Evolutionary conservation across 2,329 filamentous ascomycete genomes (phyloP).

Genomic region (Bipolaris sorokiniana): DNA sequence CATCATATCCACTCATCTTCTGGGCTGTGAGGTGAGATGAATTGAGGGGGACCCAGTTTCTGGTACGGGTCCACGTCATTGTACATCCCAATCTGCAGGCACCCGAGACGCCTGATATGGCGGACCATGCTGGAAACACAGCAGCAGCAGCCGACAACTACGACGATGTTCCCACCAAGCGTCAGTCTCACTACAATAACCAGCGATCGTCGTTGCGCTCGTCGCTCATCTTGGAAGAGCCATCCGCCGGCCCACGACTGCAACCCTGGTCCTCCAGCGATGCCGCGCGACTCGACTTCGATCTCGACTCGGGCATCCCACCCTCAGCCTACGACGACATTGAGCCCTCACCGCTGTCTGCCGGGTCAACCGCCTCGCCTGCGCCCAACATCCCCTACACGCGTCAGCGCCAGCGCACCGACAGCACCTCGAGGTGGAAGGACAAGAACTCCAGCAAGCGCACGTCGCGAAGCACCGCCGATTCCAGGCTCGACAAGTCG

Average conservation of each 20-base stretch:
- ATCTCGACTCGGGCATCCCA: slow-evolving; percentile 17
- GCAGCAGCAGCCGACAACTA: background rate
- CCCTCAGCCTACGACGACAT: slow-evolving; percentile 21
- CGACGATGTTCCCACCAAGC: slow-evolving; percentile 29
- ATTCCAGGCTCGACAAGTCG: slow-evolving; percentile 2
- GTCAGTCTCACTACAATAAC: slow-evolving; percentile 43
- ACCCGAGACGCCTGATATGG: slow-evolving; percentile 21
- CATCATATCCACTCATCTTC: background rate
- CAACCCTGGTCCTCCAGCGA: slow-evolving; percentile 22
- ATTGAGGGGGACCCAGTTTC: background rate
- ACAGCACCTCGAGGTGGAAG: slow-evolving; percentile 6
- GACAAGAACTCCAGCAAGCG: slow-evolving; percentile 4
- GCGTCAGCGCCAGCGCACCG: slow-evolving; percentile 1
- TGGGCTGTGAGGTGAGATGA: background rate
- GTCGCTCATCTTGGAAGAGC: slow-evolving; percentile 15
- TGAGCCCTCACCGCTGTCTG: slow-evolving; percentile 13
- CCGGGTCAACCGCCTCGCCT: slow-evolving; percentile 18
- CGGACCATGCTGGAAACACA: slow-evolving; percentile 15
- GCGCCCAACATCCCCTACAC: slow-evolving; percentile 25
- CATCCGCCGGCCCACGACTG: slow-evolving; percentile 21
- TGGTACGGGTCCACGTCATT: slow-evolving; percentile 18
- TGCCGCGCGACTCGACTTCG: slow-evolving; percentile 24
- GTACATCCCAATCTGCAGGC: slow-evolving; percentile 12
- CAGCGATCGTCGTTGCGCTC: slow-evolving; percentile 44
- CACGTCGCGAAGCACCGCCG: slow-evolving; percentile 9